Base-by-base conservation (phyloP, 768 basidiomycete genomes). In the Tylopilus intermedius region DNA sequence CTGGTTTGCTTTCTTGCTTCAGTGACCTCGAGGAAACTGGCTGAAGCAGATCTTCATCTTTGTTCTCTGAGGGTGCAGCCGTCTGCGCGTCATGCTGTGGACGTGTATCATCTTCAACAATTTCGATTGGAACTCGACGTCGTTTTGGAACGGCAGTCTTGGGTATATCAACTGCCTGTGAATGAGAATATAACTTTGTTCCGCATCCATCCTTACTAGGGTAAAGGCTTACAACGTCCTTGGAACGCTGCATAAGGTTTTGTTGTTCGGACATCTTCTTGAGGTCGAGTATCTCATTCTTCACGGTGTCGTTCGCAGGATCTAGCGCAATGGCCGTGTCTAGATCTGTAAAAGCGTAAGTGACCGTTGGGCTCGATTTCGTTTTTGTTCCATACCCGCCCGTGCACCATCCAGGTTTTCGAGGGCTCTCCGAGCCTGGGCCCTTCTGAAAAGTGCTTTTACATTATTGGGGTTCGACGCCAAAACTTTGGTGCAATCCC, bases 361-460 rank as follows among this genome's bases (percentile, higher is more conserved):
- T 40, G 18, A 49, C 4, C 4, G 29, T 35, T n/a, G 2, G 7
- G 14, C 24, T 32, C 8, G 41, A 15, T 18, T 24, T 33, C 24
- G 15, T 8, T 13, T n/a, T 41, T 38, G 9, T 40, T n/a, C 47
- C 51, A 40, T 50, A 66, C 93, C 92, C 60, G 74, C 67, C 45
- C 76, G 73, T 2, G 90, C 91, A 3, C 81, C 85, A 3, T 69
- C 61, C 9, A 82, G 60, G 44, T 77, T 78, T 22, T 72, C 79
- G 57, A 87, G 61, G 4, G 71, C 82, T 11, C 75, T 66, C 41
- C 86, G 72, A 2, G 92, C 90, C 65, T 94, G 85, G 0, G 78
- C 86, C 62, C 91, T 74, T 54, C 93, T 74, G 62, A 88, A 95
- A 32, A 88, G 63, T 0, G 84, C 93, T 58, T 95, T 95, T 24